Conservation (phyloP, 2,329 filamentous ascomycete species). For the Endoconidiophora laricicola region DNA sequence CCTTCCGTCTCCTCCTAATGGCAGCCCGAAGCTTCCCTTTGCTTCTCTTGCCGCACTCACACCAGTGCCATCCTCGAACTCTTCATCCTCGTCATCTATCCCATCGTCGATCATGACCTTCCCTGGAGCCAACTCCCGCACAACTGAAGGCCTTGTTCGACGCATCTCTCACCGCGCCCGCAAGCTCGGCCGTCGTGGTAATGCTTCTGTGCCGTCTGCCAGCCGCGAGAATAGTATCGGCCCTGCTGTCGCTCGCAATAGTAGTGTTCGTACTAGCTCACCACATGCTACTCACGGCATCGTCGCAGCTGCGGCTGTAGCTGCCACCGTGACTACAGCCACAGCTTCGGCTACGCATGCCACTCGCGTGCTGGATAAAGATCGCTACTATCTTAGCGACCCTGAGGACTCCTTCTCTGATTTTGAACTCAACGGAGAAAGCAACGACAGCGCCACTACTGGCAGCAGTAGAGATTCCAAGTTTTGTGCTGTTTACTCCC, state of each 20-base stretch:
- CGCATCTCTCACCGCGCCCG: conserved; percentile 69
- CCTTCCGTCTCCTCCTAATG: too few species aligned
- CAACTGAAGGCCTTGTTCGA: conserved; percentile 48
- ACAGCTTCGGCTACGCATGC: too few species aligned
- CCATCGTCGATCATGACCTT: not conserved
- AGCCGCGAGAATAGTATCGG: conserved; percentile 79
- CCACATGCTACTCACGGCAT: conserved; percentile 43
- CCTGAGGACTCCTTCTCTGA: conserved; percentile 31
- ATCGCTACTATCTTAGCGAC: conserved; percentile 30
- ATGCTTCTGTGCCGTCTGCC: conserved; percentile 59
- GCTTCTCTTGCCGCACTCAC: not conserved
- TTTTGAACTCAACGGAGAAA: conserved; percentile 24
- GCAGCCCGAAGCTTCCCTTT: not conserved
- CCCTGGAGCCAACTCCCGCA: too few species aligned
- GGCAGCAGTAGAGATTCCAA: conserved; percentile 9
- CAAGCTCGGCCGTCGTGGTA: conserved; percentile 52
- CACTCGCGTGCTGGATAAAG: conserved; percentile 21
- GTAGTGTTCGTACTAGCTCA: conserved; percentile 77
- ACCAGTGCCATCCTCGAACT: not conserved
- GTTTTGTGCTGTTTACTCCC: conserved; percentile 55
- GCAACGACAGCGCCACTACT: not conserved
- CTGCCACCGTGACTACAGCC: too few species aligned
- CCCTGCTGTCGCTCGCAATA: conserved; percentile 68
- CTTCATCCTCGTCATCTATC: conserved; percentile 11
- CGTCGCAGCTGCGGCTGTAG: not conserved